These are phyloP conservation scores for Amauroascus niger DNA, from an alignment of 2,329 filamentous ascomycete species.

Conservation along the genomic window DNA sequence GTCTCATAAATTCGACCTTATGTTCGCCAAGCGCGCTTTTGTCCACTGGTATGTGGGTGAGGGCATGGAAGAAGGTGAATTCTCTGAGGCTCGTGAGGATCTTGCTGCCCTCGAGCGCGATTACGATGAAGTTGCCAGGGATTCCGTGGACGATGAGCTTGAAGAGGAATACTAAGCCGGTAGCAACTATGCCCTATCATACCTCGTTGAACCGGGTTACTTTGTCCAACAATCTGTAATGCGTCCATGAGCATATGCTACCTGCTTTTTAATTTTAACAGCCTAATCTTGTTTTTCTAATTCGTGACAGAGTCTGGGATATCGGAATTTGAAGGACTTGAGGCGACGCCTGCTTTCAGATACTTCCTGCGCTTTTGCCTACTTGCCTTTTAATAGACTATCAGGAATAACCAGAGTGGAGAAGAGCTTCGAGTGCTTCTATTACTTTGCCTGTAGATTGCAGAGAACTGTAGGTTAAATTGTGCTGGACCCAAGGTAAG, in stretches of 20 bases:
- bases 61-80: constrained; percentile 88
- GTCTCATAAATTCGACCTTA: constrained; percentile 60
- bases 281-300: background rate
- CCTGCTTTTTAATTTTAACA: background rate
- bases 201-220: background rate
- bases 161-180: constrained; percentile 14
- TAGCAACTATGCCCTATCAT: background rate
- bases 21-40: constrained; percentile 60
- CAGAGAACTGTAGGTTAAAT: too few relatives aligned
- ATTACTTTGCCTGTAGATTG: too few relatives aligned
- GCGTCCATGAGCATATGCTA: background rate
- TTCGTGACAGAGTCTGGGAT: background rate
- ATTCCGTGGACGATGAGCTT: constrained; percentile 10
- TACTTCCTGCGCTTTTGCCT: too few relatives aligned
- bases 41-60: constrained; percentile 74
- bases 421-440: too few relatives aligned
- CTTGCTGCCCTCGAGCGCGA: constrained; percentile 77
- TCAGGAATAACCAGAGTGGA: background rate
- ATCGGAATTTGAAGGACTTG: background rate
- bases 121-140: constrained; percentile 60
- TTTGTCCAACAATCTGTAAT: background rate
- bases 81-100: constrained; percentile 78
- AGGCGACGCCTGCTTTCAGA: background rate
- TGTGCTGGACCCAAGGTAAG: too few relatives aligned
- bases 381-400: background rate